Evolutionary conservation across 176 grass and related monocot genomes (phyloP), one percentile per base, ranked within the genome.

Genomic region (Alloteropsis semialata): DNA sequence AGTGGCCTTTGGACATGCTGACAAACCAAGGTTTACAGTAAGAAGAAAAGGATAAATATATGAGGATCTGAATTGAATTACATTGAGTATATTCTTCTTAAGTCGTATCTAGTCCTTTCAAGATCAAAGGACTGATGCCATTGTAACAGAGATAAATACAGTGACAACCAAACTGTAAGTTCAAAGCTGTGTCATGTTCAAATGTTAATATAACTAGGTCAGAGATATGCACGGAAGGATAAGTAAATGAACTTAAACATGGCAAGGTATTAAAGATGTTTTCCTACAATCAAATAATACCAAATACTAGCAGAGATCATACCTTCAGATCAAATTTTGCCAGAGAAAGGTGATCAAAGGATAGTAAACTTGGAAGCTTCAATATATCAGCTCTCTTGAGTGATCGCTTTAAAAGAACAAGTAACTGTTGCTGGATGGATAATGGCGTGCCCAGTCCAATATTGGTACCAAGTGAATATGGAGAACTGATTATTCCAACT

Each of bases 281-380:
- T 42, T 36, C 29, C 28, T 74, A 58, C 75, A 85, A 61, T 36
- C 19, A 71, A 71, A 71, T 41, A 15, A 41, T 25, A 78, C 55
- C 16, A 72, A 44, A 45, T 77, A 42, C 9, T 70, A 73, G 51
- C 10, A 54, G 41, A 53, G 76, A 91, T 80, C 56, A 73, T 86
- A 95, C 96, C 90, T 93, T 95, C 27, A 98, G 79, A 76, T 95
- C 87, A 82, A 95, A 95, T 90, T 98, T 98, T 72, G 96, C 92
- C 60, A 98, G 67, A 19, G 89, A 89, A 71, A 95, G 89, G 43
- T 85, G 90, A 91, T 91, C 88, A 82, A 93, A 94, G 51, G 92
- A 88, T 82, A 92, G 87, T 43, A 98, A 81, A 53, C 87, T 93
- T 79, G 86, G 86, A 39, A 95, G 90, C 76, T 95, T 98, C 89